A percentile compares a stretch with the other conserved stretches of the same genome.
phyloP scores from a whole-genome alignment of 2,329 filamentous ascomycete genomes.

The Fonsecaea multimorphosa region DNA sequence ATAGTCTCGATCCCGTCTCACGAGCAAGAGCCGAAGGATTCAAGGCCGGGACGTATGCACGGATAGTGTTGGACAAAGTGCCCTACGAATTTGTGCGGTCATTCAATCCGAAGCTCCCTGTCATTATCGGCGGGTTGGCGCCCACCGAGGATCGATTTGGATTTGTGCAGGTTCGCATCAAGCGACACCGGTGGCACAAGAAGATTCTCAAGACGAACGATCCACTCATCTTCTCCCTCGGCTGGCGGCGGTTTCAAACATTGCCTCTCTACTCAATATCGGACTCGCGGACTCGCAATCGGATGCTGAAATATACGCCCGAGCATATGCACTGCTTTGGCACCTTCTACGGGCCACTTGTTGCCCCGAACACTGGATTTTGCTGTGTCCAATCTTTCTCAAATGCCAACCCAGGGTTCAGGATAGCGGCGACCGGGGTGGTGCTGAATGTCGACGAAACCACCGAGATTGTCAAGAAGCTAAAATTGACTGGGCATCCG shows the following conservation, averaged over 20 bases:
- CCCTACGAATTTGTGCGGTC: slow-evolving; percentile 85
- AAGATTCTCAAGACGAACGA: slow-evolving; percentile 99
- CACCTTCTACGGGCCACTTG: slow-evolving; percentile 92
- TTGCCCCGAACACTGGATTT: slow-evolving; percentile 95
- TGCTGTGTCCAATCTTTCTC: slow-evolving; percentile 90
- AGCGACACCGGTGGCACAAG: slow-evolving; percentile 98
- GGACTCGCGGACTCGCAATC: slow-evolving; percentile 88
- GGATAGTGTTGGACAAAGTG: slow-evolving; percentile 85
- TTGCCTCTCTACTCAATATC: slow-evolving; percentile 93
- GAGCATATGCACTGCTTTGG: slow-evolving; percentile 99
- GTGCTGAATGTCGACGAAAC: slow-evolving; percentile 93
- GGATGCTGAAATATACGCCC: slow-evolving; percentile 98
- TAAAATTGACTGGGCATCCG: slow-evolving; percentile 90
- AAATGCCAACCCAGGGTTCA: slow-evolving; percentile 83
- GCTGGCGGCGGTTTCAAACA: slow-evolving; percentile 94
- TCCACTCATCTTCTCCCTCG: slow-evolving; percentile 93
- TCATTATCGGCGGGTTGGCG: slow-evolving; percentile 89
- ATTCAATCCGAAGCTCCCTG: slow-evolving; percentile 81
- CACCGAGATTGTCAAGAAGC: slow-evolving; percentile 98
- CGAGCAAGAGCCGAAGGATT: slow-evolving; percentile 85
- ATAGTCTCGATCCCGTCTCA: slow-evolving; percentile 81
- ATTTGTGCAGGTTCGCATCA: slow-evolving; percentile 93
- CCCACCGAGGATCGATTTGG: slow-evolving; percentile 95
- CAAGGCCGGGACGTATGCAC: slow-evolving; percentile 89
- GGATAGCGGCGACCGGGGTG: slow-evolving; percentile 91